Evolutionary conservation across 2,329 filamentous ascomycete species (phyloP), one percentile per base, ranked within the genome.

Genomic region (Exserohilum turcica): DNA sequence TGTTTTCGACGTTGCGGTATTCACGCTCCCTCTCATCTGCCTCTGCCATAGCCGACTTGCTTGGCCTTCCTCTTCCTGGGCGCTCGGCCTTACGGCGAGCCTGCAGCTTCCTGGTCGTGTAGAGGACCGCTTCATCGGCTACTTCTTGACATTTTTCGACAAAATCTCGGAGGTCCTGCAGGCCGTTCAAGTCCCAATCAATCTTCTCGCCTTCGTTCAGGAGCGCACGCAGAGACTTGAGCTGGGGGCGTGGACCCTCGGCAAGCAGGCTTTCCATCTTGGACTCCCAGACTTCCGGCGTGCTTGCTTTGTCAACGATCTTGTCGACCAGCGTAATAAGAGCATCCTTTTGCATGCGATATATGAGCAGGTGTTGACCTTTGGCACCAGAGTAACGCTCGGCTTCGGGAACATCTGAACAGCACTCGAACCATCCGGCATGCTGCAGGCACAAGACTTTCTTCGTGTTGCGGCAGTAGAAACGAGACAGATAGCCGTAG

Each of bases 121-220:
- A 99, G 71, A 90, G 92, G 68, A 91, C 94, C 61, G 94, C 94
- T 77, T 97, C 93, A 68, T 97, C 94, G 59, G 97, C 91, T 90
- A 95, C 97, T 72, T 96, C 92, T 75, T 96, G 95, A 79, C 94
- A 97, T 68, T 91, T 88, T 65, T 96, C 92, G 73, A 99, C 94
- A 78, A 96, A 99, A 62, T 88, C 85, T 76, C 87, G 89, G 64
- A 99, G 82, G 65, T 90, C 85, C 65, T 89, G 84, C 59, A 99
- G 83, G 58, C 91, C 92, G 61, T 87, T 86, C 57, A 99, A 83
- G 52, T 91, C 88, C 80, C 90, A 95, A 53, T 93, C 92, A 68
- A 99, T 97, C 75, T 91, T 92, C 78, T 99, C 94, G 74, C 94
- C 94, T 80, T 99, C 94, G 71, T 88, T 88, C 54, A 97, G 82